Evolutionary conservation across 1,284 basidiomycete species (phyloP), one percentile per base, ranked within the genome.

Genomic region (Athelia sp.): DNA sequence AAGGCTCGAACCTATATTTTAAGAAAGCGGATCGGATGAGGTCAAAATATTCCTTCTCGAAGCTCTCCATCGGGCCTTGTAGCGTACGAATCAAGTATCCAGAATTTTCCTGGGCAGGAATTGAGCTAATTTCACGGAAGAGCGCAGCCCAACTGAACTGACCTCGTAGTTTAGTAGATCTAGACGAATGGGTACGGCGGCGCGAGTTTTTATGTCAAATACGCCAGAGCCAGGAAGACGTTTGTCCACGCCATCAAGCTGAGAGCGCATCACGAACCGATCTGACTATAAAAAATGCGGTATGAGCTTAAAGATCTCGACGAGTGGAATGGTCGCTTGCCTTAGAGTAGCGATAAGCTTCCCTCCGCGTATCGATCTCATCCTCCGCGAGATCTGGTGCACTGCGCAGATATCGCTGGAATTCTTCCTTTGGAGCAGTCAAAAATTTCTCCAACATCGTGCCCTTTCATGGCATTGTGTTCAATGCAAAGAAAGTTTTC

Each of bases 171-270:
- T 98, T 46, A 92, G 75, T 9, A 89, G 71, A 66, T 99, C 95
- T 60, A 90, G 73, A 4, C 96, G 84, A 45, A 98, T 85, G 1
- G 92, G 84, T 31, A 92, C 69, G 32, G 84, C 88, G 0, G 94
- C 94, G 36, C 95, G 81, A 0, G 96, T 98, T 69, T 99, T 99
- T 66, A 99, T 86, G 63, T 99, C 96, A 58, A 99, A 99, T 0
- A 96, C 86, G 22, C 91, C 92, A 0, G 84, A 86, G 1, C 93
- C 92, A 1, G 95, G 95, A 17, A 99, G 69, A 26, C 90, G 79
- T 31, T 69, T 59, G 61, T 98, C 90, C 1, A 82, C 69, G 59
- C 93, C 95, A 64, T 99, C 96, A 10, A 99, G 77, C 65, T 99
- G 96, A 1, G 94, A 97, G 15, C 96, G 90, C 87, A 98, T 93